Evolutionary conservation across 331 rosid genomes (phyloP).

Genomic region (Acacia pycnantha): DNA sequence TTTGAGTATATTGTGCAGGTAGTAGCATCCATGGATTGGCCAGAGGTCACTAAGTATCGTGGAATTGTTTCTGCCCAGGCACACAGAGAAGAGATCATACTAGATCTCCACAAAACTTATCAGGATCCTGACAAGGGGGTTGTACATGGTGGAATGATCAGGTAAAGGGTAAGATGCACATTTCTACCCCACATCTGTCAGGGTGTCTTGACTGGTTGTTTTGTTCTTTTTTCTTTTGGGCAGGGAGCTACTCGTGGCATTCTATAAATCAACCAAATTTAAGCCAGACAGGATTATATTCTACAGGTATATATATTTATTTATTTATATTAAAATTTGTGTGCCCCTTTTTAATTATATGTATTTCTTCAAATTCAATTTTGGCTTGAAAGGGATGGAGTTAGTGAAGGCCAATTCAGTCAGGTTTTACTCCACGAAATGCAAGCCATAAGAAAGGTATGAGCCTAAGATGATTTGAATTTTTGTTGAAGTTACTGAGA

Average conservation of each 20-base stretch:
- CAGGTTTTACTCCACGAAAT: conserved; percentile 80
- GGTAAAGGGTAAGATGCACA: conserved; percentile 31
- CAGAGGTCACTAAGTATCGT: conserved; percentile 55
- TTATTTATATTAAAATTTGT: neutral
- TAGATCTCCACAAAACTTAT: conserved; percentile 46
- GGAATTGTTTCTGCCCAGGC: conserved; percentile 69
- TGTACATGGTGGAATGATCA: conserved; percentile 62
- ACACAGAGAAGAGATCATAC: conserved; percentile 68
- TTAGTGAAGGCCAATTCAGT: conserved; percentile 77
- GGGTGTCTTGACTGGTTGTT: neutral
- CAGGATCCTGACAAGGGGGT: conserved; percentile 40
- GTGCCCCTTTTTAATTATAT: neutral
- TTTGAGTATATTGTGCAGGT: conserved; percentile 45
- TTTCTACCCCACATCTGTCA: neutral
- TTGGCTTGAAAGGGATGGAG: conserved; percentile 69
- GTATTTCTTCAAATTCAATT: neutral
- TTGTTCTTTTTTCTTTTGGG: neutral
- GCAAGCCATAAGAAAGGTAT: conserved; percentile 84
- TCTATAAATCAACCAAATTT: conserved; percentile 19
- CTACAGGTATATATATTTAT: conserved; percentile 53
- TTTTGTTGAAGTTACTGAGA: neutral
- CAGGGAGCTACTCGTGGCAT: conserved; percentile 67
- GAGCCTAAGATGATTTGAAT: neutral
- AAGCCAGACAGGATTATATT: conserved; percentile 72
- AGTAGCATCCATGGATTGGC: conserved; percentile 98